phyloP scores from a whole-genome alignment of 1,284 basidiomycete genomes.

The Entoloma clypeatum region DNA sequence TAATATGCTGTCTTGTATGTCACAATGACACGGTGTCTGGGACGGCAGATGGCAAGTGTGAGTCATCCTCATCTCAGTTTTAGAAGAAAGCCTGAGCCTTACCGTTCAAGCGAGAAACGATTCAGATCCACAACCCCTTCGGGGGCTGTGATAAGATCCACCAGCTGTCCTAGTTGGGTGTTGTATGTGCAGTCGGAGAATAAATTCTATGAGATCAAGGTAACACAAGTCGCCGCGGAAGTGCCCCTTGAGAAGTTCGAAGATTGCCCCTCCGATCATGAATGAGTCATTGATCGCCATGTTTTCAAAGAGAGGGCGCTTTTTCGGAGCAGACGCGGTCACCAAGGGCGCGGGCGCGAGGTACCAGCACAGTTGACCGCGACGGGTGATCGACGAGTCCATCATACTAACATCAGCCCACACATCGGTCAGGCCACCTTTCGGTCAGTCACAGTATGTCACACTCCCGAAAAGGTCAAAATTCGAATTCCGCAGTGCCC shows the following conservation, averaged over 20 bases:
- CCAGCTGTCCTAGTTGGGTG: constrained; percentile 94
- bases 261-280: constrained; percentile 96
- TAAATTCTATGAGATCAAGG: constrained; percentile 83
- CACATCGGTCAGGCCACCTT: no score
- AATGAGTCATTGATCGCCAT: constrained; percentile 98
- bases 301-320: constrained; percentile 66
- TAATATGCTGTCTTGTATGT: constrained; percentile 98
- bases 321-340: constrained; percentile 14
- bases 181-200: constrained; percentile 94
- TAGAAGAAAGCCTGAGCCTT: constrained; percentile 19
- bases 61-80: neutral
- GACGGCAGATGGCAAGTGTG: no score
- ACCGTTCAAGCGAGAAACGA: constrained; percentile 86
- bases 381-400: constrained; percentile 90
- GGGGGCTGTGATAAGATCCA: constrained; percentile 94
- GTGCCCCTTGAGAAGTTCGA: constrained; percentile 82
- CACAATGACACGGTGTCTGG: constrained; percentile 89
- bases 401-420: no score
- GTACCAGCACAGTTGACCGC: constrained; percentile 99
- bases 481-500: no score
- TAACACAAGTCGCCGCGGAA: constrained; percentile 85
- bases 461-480: no score
- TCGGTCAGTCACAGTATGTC: no score
- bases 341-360: constrained; percentile 30
- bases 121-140: constrained; percentile 85